Conservation (phyloP, 1,139 yeast species). For the Yamadazyma triangularis region DNA sequence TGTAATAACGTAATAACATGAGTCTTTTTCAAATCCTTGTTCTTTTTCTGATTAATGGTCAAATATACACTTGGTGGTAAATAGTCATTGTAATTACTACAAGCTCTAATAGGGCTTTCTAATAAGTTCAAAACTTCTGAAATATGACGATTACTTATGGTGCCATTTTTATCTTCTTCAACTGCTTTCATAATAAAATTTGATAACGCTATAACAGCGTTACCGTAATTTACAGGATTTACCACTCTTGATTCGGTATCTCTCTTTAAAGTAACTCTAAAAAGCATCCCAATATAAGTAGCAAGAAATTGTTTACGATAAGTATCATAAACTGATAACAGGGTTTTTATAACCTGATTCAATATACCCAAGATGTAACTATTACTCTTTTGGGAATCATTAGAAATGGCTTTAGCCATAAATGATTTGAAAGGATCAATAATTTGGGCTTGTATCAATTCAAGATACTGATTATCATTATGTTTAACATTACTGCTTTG, state of each 20-base stretch:
- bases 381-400: slow-evolving; percentile 2
- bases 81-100: slow-evolving; percentile 33
- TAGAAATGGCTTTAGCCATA: slow-evolving; percentile 2
- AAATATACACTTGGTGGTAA: slow-evolving; percentile 46
- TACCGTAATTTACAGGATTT: slow-evolving; percentile 56
- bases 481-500: slow-evolving; percentile 2
- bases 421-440: slow-evolving; percentile 5
- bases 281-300: slow-evolving; percentile 40
- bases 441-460: slow-evolving; percentile 4
- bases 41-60: slow-evolving; percentile 21
- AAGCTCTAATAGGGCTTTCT: slow-evolving; percentile 52
- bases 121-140: slow-evolving; percentile 55
- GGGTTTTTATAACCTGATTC: slow-evolving; percentile 6
- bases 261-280: slow-evolving; percentile 44
- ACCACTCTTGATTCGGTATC: slow-evolving; percentile 59
- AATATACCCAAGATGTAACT: slow-evolving; percentile 3
- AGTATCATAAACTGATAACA: slow-evolving; percentile 6
- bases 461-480: slow-evolving; percentile 5
- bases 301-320: slow-evolving; percentile 18
- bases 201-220: slow-evolving; percentile 59
- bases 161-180: slow-evolving; percentile 57
- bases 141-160: slow-evolving; percentile 47
- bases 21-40: slow-evolving; percentile 16
- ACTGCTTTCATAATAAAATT: slow-evolving; percentile 56
- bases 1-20: slow-evolving; percentile 53